Base-by-base conservation (phyloP, 2,329 filamentous ascomycete species). In the Pyricularia sp. region DNA sequence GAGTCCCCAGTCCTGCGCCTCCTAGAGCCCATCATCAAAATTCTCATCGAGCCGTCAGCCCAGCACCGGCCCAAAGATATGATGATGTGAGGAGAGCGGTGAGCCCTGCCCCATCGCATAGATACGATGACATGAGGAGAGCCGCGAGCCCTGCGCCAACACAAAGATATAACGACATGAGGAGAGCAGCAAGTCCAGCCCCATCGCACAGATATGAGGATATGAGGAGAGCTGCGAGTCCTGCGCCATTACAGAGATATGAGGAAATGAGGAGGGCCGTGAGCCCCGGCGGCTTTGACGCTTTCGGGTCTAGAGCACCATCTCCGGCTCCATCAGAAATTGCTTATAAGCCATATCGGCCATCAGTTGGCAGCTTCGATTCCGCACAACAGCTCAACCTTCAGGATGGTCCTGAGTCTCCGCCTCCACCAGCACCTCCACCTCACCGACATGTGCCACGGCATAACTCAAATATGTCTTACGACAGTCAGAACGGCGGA, bases 371-470 rank as follows among this genome's bases (percentile, higher is more conserved):
- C 53, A 24, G 53, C 24, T 68, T 31, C 65, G 68, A 28, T 59
- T 59, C 55, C 24, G 13, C 55, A 30, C 55, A 59, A 28, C 55
- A 28, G 9, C 55, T 19, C 55, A 59, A 28, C 22, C 55, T 30
- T 16, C 55, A 59, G 24, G 71, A 76, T 24, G 74, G 79, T 60
- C 77, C 78, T 49, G 82, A 83, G 55, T 85, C 84, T 24, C 88
- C 89, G 9, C 90, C 91, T 22, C 91, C 92, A 8, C 91, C 92
- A 1, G 87, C 91, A 2, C 92, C 93, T 0, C 88, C 88, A 9
- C 91, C 93, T 7, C 93, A 96, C 68, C 88, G 92, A 8, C 91
- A 92, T 75, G 82, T 66, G 5, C 60, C 68, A 1, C 59, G 74
- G 2, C 72, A 76, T 24, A 72, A 70, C 6, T 71, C 75, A 64